A percentile compares a stretch with the other conserved stretches of the same genome.
These are phyloP conservation scores for Hypoxylon lienhwacheense DNA, from an alignment of 495 filamentous ascomycete species.

Conservation along the genomic window DNA sequence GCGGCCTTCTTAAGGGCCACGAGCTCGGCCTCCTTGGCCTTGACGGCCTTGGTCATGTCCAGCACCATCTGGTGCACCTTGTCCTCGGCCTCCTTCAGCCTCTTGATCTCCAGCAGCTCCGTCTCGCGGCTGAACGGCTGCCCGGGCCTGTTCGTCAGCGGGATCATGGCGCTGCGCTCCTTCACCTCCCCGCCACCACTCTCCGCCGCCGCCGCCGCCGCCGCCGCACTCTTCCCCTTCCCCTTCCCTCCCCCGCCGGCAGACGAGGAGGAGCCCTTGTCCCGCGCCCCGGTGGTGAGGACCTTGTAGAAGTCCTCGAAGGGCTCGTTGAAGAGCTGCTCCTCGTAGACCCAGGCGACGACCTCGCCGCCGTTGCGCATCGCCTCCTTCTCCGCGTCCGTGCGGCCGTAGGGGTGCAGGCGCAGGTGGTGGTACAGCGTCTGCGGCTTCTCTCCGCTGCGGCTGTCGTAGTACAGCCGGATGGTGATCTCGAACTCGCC, in stretches of 20 bases:
- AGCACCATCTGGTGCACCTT: conserved; percentile 66
- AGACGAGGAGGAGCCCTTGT: conserved; percentile 33
- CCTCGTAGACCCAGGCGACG: conserved; percentile 77
- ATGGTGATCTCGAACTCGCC: conserved; percentile 96
- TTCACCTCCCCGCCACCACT: conserved; percentile 54
- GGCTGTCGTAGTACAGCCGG: conserved; percentile 84
- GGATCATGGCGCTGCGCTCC: conserved; percentile 70
- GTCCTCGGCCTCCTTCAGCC: conserved; percentile 68
- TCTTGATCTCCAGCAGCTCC: conserved; percentile 71
- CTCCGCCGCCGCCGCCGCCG: conserved; percentile 15
- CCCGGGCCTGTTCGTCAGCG: conserved; percentile 59
- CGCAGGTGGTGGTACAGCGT: conserved; percentile 88
- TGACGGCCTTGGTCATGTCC: conserved; percentile 65
- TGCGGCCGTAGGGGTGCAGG: conserved; percentile 81
- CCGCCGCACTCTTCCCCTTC: conserved; percentile 37
- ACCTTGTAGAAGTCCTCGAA: conserved; percentile 85
- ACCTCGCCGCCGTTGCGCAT: conserved; percentile 66
- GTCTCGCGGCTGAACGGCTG: conserved; percentile 76
- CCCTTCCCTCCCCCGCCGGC: conserved; percentile 51
- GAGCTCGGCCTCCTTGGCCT: conserved; percentile 59
- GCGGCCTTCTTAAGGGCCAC: conserved; percentile 44
- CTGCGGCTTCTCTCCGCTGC: conserved; percentile 86
- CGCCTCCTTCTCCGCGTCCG: conserved; percentile 71
- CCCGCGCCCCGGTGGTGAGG: conserved; percentile 64
- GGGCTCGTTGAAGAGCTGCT: conserved; percentile 94